Evolutionary conservation across 2,329 filamentous ascomycete genomes (phyloP).

Genomic region (Aspergillus pseudoterreus): DNA sequence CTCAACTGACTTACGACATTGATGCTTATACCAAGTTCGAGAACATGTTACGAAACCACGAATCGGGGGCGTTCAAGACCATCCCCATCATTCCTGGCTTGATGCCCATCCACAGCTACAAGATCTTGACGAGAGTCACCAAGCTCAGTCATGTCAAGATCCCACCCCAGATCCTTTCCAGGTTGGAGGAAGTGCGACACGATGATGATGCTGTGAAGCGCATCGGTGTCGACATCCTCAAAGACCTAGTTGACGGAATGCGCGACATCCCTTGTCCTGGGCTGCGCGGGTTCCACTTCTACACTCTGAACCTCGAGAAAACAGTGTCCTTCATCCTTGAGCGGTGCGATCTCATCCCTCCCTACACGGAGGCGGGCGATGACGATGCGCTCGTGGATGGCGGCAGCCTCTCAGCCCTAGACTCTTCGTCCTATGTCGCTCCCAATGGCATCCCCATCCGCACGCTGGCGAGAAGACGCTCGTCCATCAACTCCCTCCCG

Average conservation of each 20-base stretch:
- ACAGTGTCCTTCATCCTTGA: constrained; percentile 91
- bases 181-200: constrained; percentile 48
- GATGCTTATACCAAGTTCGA: constrained; percentile 80
- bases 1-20: constrained; percentile 92
- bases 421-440: constrained; percentile 22
- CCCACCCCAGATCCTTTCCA: constrained; percentile 65
- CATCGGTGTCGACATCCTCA: constrained; percentile 61
- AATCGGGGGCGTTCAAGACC: constrained; percentile 77
- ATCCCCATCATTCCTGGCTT: constrained; percentile 90
- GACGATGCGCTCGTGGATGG: constrained; percentile 44
- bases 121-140: constrained; percentile 88
- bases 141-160: constrained; percentile 89
- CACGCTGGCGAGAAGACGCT: constrained; percentile 55
- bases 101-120: constrained; percentile 97
- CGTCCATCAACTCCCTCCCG: constrained; percentile 77
- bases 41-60: constrained; percentile 68
- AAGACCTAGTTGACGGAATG: constrained; percentile 77
- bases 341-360: constrained; percentile 74
- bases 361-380: constrained; percentile 41
- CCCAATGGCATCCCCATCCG: constrained; percentile 20
- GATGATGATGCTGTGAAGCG: constrained; percentile 49
- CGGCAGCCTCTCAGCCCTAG: constrained; percentile 21
- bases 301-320: constrained; percentile 94
- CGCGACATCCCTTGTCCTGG: constrained; percentile 59
- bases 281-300: constrained; percentile 89